phyloP scores from a whole-genome alignment of 768 basidiomycete species.

The Leucocoprinus sp. region DNA sequence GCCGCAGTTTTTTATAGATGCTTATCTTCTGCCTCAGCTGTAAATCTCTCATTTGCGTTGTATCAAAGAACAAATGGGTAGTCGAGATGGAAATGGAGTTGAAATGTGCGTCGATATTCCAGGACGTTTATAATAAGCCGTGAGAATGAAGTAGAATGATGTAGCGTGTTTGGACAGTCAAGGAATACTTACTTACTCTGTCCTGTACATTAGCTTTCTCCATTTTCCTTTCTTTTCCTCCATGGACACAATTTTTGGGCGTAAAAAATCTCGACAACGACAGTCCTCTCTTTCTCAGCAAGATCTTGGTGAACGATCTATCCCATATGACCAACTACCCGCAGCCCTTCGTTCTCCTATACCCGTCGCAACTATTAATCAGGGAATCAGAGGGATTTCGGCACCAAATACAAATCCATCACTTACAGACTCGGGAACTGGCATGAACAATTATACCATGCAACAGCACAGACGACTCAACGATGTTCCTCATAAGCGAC shows the following conservation, averaged over 20 bases:
- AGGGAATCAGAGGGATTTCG: slow-evolving; percentile 60
- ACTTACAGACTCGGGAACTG: slow-evolving; percentile 63
- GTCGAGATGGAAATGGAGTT: too few relatives aligned
- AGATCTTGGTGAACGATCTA: slow-evolving; percentile 56
- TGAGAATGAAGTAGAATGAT: slow-evolving; percentile 6
- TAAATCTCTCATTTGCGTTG: too few relatives aligned
- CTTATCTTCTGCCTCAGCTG: too few relatives aligned
- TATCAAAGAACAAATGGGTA: too few relatives aligned
- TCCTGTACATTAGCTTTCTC: slow-evolving; percentile 11
- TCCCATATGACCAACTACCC: slow-evolving; percentile 65
- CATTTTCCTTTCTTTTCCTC: slow-evolving; percentile 2
- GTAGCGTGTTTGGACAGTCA: neutral
- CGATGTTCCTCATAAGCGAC: slow-evolving; percentile 27
- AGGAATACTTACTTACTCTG: slow-evolving; percentile 2
- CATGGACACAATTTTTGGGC: slow-evolving; percentile 65
- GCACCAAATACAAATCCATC: slow-evolving; percentile 81
- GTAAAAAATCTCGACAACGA: slow-evolving; percentile 53
- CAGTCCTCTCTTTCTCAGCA: slow-evolving; percentile 53
- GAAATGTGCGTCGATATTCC: too few relatives aligned
- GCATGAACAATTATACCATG: slow-evolving; percentile 55
- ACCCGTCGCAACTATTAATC: slow-evolving; percentile 45
- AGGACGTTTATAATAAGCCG: too few relatives aligned
- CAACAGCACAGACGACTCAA: slow-evolving; percentile 41
- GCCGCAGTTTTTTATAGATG: too few relatives aligned
- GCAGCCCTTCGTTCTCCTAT: slow-evolving; percentile 52